Conservation (phyloP, 805 yeast species). For the Starmerella kuoi region DNA sequence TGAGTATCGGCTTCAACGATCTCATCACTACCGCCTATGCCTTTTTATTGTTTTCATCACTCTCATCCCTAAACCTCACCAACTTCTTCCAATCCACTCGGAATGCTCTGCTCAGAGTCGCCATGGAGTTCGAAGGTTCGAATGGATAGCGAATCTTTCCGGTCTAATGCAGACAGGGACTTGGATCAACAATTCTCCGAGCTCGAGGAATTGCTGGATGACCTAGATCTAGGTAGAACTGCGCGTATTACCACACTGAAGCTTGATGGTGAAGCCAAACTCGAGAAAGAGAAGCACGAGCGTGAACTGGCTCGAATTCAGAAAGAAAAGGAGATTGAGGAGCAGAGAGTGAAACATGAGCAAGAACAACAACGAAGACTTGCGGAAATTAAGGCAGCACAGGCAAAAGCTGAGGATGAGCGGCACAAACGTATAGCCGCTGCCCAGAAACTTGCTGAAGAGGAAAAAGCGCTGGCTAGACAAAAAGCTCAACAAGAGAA, state of each 20-base stretch:
- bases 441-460: slow-evolving; percentile 5
- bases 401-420: slow-evolving; percentile 1
- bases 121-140: too few species aligned
- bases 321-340: background rate
- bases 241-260: slow-evolving; percentile 1
- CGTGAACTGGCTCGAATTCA: background rate
- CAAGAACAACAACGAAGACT: slow-evolving; percentile 4
- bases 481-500: background rate
- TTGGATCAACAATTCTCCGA: slow-evolving; percentile 2
- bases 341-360: slow-evolving; percentile 2
- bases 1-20: too few species aligned
- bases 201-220: slow-evolving; percentile 2
- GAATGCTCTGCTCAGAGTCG: too few species aligned
- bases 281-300: slow-evolving; percentile 7
- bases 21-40: too few species aligned
- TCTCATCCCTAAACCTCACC: too few species aligned
- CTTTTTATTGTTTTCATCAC: too few species aligned
- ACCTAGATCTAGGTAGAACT: slow-evolving; percentile 2
- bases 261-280: background rate
- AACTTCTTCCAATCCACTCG: too few species aligned
- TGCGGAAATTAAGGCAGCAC: background rate
- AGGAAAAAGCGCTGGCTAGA: slow-evolving; percentile 1
- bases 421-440: background rate
- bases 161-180: background rate
- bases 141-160: background rate